Base-by-base conservation (phyloP, 805 yeast species). In the Kregervanrija pseudodelftensis region DNA sequence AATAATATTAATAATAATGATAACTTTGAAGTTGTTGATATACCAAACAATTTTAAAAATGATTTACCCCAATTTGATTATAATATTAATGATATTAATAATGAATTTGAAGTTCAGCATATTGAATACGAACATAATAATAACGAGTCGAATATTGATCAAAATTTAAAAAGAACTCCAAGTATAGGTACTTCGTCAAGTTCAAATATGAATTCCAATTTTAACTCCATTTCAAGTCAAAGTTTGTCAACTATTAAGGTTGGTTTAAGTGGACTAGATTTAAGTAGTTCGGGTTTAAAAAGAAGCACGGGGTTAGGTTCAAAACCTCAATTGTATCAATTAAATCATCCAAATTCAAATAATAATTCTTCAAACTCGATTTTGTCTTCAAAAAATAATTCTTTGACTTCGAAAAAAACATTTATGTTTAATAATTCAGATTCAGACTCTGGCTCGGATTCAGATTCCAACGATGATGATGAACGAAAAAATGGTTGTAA, bases 391-490 rank as follows among this genome's bases (percentile, higher is more conserved):
- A 22, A 8, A 7, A 22, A 7, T 22, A 22, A 22, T 11, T 33
- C 41, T 8, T 22, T 32, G 16, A 9, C 33, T 36, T 43, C 33
- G 5, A 41, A 57, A 51, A 47, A 55, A 32, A 49, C 70, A 11
- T 73, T 73, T 48, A 47, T 62, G 37, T 64, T 70, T 31, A 45
- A 46, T 45, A 65, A 64, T 42, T 62, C 68, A 10, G 72, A 64
- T 14, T 55, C 62, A 35, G 56, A 48, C 10, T 48, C 48, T n/a
- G 73, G 64, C 17, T 61, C 39, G 8, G 42, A 33, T 28, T 44
- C 40, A n/a, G 12, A 28, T 39, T 15, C 16, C 7, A n/a, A n/a
- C n/a, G 32, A 37, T n/a, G 30, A 35, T 15, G 40, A 30, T 17
- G 39, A 30, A 22, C 14, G 17, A n/a, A 39, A 15, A n/a, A 32